These are phyloP conservation scores for Blastobotrys chiropterorum DNA, from an alignment of 805 yeast species.

Conservation along the genomic window DNA sequence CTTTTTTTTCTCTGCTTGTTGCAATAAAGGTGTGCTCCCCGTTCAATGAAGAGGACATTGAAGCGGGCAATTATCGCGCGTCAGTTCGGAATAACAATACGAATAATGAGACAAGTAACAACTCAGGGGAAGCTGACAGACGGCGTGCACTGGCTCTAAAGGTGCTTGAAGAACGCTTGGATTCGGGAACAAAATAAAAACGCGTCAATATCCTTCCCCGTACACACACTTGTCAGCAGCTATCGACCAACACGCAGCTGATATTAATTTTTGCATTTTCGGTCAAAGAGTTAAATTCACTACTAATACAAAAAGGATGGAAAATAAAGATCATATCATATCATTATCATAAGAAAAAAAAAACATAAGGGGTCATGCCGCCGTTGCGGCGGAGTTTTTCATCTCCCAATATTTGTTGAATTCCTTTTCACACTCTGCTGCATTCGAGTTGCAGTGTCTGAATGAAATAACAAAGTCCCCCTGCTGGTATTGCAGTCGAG, in stretches of 20 bases:
- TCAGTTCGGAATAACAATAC: slow-evolving; percentile 32
- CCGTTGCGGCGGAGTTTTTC: too few relatives aligned
- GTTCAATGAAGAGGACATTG: slow-evolving; percentile 64
- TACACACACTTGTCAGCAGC: too few relatives aligned
- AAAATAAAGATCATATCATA: too few relatives aligned
- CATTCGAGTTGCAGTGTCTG: background rate
- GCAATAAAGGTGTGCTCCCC: slow-evolving; percentile 49
- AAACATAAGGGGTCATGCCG: too few relatives aligned
- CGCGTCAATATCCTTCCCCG: too few relatives aligned
- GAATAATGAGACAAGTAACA: too few relatives aligned
- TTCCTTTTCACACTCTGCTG: background rate
- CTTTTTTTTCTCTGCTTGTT: slow-evolving; percentile 37
- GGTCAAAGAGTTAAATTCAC: too few relatives aligned
- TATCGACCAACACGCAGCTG: too few relatives aligned
- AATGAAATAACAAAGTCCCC: slow-evolving; percentile 7
- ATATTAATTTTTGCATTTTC: too few relatives aligned
- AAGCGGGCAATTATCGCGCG: slow-evolving; percentile 67
- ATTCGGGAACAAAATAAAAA: too few relatives aligned
- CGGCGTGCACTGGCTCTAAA: slow-evolving; percentile 30
- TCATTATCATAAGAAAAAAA: too few relatives aligned
- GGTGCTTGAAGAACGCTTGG: slow-evolving; percentile 27
- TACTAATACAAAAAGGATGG: too few relatives aligned
- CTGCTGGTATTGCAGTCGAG: background rate
- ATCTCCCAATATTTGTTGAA: background rate
- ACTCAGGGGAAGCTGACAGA: slow-evolving; percentile 30